A percentile compares a stretch with the other conserved stretches of the same genome.
phyloP scores from a whole-genome alignment of 352 stramenopile genomes.

The Labyrinthula sp. region DNA sequence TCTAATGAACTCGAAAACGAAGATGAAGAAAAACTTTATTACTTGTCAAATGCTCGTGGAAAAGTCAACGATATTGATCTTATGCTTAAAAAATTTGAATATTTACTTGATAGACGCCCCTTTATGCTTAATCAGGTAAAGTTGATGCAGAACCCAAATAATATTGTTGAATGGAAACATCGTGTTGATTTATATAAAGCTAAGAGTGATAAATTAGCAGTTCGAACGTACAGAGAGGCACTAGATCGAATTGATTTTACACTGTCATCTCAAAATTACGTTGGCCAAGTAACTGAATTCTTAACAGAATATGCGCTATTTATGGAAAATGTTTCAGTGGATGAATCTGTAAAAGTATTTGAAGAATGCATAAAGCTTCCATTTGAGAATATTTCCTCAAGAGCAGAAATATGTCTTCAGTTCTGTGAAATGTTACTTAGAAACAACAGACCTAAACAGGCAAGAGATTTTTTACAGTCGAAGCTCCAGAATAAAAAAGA shows the following conservation, averaged over 20 bases:
- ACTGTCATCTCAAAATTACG: constrained; percentile 71
- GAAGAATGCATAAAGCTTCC: constrained; percentile 53
- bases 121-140: constrained; percentile 79
- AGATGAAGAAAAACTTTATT: constrained; percentile 35
- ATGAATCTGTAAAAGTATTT: constrained; percentile 73
- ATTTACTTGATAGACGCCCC: constrained; percentile 77
- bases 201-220: constrained; percentile 31
- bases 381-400: constrained; percentile 61
- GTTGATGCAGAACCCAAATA: constrained; percentile 92
- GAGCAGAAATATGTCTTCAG: constrained; percentile 72
- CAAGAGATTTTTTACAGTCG: constrained; percentile 57
- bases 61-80: constrained; percentile 47
- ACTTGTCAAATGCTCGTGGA: neutral
- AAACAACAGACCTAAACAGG: constrained; percentile 75
- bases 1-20: constrained; percentile 36
- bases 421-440: constrained; percentile 87
- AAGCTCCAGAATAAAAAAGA: constrained; percentile 43
- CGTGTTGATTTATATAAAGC: constrained; percentile 58
- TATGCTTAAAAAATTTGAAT: constrained; percentile 52
- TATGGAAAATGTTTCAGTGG: constrained; percentile 45
- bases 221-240: constrained; percentile 62
- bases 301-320: neutral
- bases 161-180: constrained; percentile 90
- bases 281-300: constrained; percentile 46
- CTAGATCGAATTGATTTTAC: constrained; percentile 66